phyloP scores from a whole-genome alignment of 2,329 filamentous ascomycete species.

The Aspergillus cejpii region DNA sequence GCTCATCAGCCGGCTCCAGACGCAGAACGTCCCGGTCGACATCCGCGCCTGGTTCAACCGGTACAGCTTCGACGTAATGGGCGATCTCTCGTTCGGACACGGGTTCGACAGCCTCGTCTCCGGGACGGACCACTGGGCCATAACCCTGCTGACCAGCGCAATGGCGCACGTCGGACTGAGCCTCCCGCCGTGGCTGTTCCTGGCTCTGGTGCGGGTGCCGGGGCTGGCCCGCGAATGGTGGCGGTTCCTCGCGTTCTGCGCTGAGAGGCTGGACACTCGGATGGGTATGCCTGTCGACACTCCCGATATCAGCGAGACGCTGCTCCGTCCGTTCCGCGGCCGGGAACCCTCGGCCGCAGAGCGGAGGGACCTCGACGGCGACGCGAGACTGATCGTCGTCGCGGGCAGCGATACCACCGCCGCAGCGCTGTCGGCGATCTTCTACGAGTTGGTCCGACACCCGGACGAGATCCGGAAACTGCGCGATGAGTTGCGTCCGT shows the following conservation, averaged over 20 bases:
- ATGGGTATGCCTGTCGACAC: constrained; percentile 11
- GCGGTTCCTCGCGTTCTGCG: constrained; percentile 7
- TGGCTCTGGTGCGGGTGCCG: constrained; percentile 1
- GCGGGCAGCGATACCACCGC: constrained; percentile 41
- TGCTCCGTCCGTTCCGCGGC: constrained; percentile 20
- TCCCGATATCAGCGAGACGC: constrained; percentile 21
- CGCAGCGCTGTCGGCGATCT: constrained; percentile 35
- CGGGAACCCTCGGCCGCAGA: constrained; percentile 15
- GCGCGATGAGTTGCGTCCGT: constrained; percentile 28
- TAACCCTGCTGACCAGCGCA: constrained; percentile 33
- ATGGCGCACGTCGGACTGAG: constrained; percentile 18
- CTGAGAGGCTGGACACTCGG: constrained; percentile 4
- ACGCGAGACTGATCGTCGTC: constrained; percentile 25
- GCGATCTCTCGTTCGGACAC: constrained; percentile 11
- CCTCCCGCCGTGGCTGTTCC: constrained; percentile 9
- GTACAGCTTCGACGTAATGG: constrained; percentile 16
- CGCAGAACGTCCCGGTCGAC: constrained; percentile 29
- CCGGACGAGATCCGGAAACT: constrained; percentile 26
- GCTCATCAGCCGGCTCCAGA: constrained; percentile 28
- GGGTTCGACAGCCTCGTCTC: constrained; percentile 4
- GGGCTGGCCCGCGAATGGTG: not conserved
- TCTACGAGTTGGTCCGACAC: constrained; percentile 35
- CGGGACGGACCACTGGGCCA: constrained; percentile 28
- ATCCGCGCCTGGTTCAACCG: constrained; percentile 34
- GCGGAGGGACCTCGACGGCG: constrained; percentile 22